Evolutionary conservation across 345 rosid species (phyloP).

Genomic region (Populus pruinosa): DNA sequence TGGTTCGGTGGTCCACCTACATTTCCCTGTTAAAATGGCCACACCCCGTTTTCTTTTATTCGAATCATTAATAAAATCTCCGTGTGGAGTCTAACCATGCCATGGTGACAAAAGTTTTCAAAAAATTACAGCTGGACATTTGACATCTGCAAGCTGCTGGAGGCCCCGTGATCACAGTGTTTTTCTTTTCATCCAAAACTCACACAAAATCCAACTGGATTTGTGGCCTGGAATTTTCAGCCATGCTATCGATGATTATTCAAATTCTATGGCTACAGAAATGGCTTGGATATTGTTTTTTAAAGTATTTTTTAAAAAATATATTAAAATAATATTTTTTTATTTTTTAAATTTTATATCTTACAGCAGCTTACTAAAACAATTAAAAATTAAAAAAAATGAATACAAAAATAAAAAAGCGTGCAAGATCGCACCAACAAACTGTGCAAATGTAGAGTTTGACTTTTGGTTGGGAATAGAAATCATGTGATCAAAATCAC

Average conservation of each 20-base stretch:
- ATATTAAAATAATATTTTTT: too few species aligned
- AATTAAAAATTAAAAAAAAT: too few species aligned
- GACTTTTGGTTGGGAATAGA: too few species aligned
- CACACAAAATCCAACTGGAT: not conserved
- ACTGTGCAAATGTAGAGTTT: too few species aligned
- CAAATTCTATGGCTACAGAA: too few species aligned
- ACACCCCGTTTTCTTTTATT: not conserved
- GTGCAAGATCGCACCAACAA: too few species aligned
- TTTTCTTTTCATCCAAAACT: not conserved
- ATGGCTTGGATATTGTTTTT: too few species aligned
- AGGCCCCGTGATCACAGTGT: not conserved
- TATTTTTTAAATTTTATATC: too few species aligned
- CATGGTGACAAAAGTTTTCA: not conserved
- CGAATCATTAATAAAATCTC: not conserved
- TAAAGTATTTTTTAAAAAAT: too few species aligned
- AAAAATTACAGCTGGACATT: not conserved
- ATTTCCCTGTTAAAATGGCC: slow-evolving; percentile 17
- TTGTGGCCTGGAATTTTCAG: not conserved
- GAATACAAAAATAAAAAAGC: too few species aligned
- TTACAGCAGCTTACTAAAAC: too few species aligned
- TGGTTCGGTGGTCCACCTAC: slow-evolving; percentile 32
- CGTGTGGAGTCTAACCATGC: not conserved
- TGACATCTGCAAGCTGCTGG: not conserved
- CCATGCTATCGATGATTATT: not conserved
- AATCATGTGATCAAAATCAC: too few species aligned